A percentile compares a stretch with the other conserved stretches of the same genome.
phyloP scores from a whole-genome alignment of 108 stramenopile genomes.

The Epipyxis sp. region DNA sequence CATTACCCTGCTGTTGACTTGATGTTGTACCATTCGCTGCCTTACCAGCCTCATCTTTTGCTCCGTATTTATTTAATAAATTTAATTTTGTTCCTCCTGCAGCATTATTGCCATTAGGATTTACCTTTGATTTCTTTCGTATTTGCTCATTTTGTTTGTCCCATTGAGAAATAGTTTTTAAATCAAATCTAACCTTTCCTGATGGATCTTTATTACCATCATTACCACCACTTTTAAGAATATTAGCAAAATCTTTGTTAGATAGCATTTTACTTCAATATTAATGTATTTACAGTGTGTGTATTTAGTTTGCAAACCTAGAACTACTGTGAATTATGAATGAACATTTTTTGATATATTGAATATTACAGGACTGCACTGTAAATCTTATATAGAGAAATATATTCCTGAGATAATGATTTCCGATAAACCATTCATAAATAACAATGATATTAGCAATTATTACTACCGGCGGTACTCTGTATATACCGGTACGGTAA shows the following conservation, averaged over 20 bases:
- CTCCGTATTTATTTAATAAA: neutral
- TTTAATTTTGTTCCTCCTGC: neutral
- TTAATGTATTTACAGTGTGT: no score
- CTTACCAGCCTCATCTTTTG: neutral
- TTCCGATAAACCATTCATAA: no score
- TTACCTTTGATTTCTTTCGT: neutral
- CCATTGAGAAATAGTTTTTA: conserved; percentile 3
- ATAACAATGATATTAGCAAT: no score
- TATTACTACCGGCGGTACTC: no score
- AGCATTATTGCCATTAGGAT: neutral
- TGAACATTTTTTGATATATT: no score
- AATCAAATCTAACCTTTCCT: neutral
- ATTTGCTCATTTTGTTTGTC: conserved; percentile 20
- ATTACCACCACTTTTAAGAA: neutral
- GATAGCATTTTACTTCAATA: neutral
- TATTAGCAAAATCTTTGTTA: neutral
- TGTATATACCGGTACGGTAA: no score
- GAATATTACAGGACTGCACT: no score
- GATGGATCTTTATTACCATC: neutral
- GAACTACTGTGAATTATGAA: no score
- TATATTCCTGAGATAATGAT: no score
- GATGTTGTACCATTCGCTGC: neutral
- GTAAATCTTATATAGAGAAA: no score
- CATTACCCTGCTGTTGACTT: neutral
- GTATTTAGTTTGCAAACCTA: no score